A percentile compares a stretch with the other conserved stretches of the same genome.
phyloP scores from a whole-genome alignment of 2,329 filamentous ascomycete species.

The Paraphoma chrysanthemicola region DNA sequence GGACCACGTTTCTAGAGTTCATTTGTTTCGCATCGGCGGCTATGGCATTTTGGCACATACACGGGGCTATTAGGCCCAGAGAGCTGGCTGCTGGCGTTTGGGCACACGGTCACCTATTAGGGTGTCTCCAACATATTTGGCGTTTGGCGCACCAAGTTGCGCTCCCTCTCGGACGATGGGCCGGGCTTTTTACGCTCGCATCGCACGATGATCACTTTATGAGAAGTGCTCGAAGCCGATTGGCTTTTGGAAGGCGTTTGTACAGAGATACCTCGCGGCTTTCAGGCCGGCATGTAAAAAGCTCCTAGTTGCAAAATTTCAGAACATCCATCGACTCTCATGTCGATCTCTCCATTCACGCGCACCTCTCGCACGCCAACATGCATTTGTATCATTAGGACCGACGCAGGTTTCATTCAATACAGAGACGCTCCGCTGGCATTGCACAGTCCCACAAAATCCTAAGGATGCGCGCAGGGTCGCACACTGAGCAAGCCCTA shows the following conservation, averaged over 20 bases:
- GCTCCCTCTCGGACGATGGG: slow-evolving; percentile 18
- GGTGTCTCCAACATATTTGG: slow-evolving; percentile 26
- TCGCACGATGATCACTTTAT: slow-evolving; percentile 36
- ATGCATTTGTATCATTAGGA: background rate
- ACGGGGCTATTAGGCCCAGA: slow-evolving; percentile 34
- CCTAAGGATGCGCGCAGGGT: slow-evolving; percentile 3
- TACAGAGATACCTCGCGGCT: slow-evolving; percentile 36
- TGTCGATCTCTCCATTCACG: background rate
- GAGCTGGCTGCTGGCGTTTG: slow-evolving; percentile 36
- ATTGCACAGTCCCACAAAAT: slow-evolving; percentile 6
- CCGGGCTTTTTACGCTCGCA: slow-evolving; percentile 20
- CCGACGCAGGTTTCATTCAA: slow-evolving; percentile 2
- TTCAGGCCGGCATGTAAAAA: slow-evolving; percentile 26
- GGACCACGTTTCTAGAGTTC: slow-evolving; percentile 11
- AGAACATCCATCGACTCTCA: slow-evolving; percentile 17
- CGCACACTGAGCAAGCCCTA: slow-evolving; percentile 9
- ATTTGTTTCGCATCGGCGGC: slow-evolving; percentile 38
- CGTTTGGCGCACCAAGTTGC: slow-evolving; percentile 23
- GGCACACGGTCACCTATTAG: slow-evolving; percentile 22
- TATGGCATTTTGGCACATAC: slow-evolving; percentile 42
- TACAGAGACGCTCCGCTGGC: slow-evolving; percentile 14
- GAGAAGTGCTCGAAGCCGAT: slow-evolving; percentile 34
- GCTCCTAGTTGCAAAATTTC: slow-evolving; percentile 15
- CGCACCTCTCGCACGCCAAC: background rate
- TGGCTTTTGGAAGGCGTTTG: slow-evolving; percentile 24